These are phyloP conservation scores for Lepidium sativum DNA, from an alignment of 345 rosid species.

Conservation along the genomic window DNA sequence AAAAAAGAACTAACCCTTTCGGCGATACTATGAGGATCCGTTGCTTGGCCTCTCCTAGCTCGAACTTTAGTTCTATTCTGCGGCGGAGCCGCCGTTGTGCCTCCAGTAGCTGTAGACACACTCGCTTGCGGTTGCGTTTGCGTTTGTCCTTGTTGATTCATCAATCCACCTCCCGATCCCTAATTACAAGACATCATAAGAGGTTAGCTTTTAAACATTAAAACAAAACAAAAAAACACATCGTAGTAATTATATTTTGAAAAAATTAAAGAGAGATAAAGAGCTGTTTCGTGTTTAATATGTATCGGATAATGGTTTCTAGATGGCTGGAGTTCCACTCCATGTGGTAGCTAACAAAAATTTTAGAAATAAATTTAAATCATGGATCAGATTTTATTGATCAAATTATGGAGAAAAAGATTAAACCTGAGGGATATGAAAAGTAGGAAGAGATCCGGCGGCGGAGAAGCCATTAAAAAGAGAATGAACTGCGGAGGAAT, in stretches of 20 bases:
- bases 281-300: neutral
- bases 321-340: too few species aligned
- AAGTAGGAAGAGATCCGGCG: constrained; percentile 55
- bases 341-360: too few species aligned
- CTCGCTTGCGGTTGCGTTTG: constrained; percentile 43
- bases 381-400: too few species aligned
- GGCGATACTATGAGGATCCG: constrained; percentile 98
- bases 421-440: constrained; percentile 44
- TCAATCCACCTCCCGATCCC: constrained; percentile 30
- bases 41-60: constrained; percentile 97
- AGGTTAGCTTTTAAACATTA: too few species aligned
- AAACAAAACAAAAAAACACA: too few species aligned
- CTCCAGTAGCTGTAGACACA: constrained; percentile 12
- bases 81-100: constrained; percentile 33
- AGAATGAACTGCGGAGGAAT: constrained; percentile 18
- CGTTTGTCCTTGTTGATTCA: constrained; percentile 34
- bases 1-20: constrained; percentile 47
- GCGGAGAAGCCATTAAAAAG: constrained; percentile 44
- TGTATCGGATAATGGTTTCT: too few species aligned
- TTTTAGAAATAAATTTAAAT: too few species aligned
- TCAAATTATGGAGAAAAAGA: neutral
- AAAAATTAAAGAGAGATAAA: neutral
- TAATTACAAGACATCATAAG: neutral
- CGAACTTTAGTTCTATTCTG: constrained; percentile 72
- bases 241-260: too few species aligned